Percentiles rank a stretch among this genome's conserved stretches.
Evolutionary conservation across 1,139 yeast species (phyloP).

Genomic region (Pichia sp.): DNA sequence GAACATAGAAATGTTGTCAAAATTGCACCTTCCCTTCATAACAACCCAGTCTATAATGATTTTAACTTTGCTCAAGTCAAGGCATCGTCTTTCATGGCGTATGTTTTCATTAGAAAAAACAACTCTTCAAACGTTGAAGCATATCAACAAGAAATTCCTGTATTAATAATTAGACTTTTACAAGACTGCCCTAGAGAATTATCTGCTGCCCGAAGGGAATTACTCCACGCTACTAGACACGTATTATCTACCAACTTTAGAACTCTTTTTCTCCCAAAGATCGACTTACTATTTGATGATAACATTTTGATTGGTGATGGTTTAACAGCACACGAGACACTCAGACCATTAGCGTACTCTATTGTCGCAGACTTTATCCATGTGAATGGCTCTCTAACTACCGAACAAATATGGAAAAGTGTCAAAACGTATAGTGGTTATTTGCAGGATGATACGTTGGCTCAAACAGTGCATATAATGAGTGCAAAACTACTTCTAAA

Average conservation of each 20-base stretch:
- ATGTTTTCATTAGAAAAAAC: conserved; percentile 81
- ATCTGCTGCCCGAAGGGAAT: conserved; percentile 87
- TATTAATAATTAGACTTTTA: conserved; percentile 73
- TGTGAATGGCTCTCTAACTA: conserved; percentile 78
- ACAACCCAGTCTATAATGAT: conserved; percentile 80
- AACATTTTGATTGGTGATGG: conserved; percentile 89
- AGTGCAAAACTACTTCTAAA: conserved; percentile 87
- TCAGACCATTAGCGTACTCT: conserved; percentile 87
- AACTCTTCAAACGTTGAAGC: conserved; percentile 60
- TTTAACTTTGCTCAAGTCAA: conserved; percentile 94
- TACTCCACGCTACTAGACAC: conserved; percentile 91
- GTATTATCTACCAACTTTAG: conserved; percentile 86
- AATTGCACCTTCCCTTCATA: conserved; percentile 64
- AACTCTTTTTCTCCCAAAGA: conserved; percentile 75
- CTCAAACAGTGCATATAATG: conserved; percentile 93
- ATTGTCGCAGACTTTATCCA: conserved; percentile 96
- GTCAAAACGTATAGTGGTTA: conserved; percentile 79
- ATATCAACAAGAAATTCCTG: conserved; percentile 76
- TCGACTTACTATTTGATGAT: conserved; percentile 81
- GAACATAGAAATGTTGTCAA: conserved; percentile 51
- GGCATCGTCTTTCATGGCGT: conserved; percentile 92
- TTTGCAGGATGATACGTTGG: conserved; percentile 76
- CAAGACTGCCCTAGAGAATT: conserved; percentile 98
- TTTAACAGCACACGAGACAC: conserved; percentile 81
- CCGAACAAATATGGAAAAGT: conserved; percentile 84